phyloP scores from a whole-genome alignment of 352 stramenopile species.

The Phytopythium sindhum region DNA sequence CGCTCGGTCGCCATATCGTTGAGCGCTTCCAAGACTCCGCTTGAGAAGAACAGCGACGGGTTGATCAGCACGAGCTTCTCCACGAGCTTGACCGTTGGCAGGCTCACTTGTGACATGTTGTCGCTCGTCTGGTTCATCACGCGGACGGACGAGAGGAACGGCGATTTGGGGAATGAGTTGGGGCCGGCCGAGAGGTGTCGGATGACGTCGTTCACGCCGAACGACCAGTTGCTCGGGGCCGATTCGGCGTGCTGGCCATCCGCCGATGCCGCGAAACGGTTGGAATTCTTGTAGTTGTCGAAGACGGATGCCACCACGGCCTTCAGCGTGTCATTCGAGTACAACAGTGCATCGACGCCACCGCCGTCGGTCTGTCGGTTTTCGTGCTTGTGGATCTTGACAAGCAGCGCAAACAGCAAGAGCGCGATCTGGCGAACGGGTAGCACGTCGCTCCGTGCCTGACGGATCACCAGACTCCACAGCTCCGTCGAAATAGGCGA shows the following conservation, averaged over 20 bases:
- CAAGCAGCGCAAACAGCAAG: conserved; percentile 44
- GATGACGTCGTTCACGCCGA: conserved; percentile 66
- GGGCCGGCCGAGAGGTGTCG: conserved; percentile 40
- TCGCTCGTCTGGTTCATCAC: conserved; percentile 47
- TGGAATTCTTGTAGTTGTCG: conserved; percentile 62
- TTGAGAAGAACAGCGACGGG: conserved; percentile 26
- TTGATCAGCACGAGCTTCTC: conserved; percentile 48
- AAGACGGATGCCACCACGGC: conserved; percentile 39
- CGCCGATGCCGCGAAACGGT: conserved; percentile 53
- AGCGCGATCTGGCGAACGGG: conserved; percentile 59
- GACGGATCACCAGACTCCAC: conserved; percentile 51
- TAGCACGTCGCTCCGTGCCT: conserved; percentile 54
- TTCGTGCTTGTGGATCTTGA: conserved; percentile 42
- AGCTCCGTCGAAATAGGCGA: conserved; percentile 36
- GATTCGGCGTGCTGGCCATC: conserved; percentile 58
- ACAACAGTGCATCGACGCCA: conserved; percentile 31
- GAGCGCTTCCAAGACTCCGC: conserved; percentile 20
- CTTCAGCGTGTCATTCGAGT: conserved; percentile 31
- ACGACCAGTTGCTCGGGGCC: conserved; percentile 69
- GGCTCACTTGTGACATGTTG: conserved; percentile 27
- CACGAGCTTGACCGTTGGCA: conserved; percentile 41
- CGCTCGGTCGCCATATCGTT: conserved; percentile 30
- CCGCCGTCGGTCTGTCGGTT: conserved; percentile 7
- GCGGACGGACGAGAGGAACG: conserved; percentile 50
- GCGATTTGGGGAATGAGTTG: conserved; percentile 43